Base-by-base conservation (phyloP, 1,284 basidiomycete genomes). In the Tremellales sp. region DNA sequence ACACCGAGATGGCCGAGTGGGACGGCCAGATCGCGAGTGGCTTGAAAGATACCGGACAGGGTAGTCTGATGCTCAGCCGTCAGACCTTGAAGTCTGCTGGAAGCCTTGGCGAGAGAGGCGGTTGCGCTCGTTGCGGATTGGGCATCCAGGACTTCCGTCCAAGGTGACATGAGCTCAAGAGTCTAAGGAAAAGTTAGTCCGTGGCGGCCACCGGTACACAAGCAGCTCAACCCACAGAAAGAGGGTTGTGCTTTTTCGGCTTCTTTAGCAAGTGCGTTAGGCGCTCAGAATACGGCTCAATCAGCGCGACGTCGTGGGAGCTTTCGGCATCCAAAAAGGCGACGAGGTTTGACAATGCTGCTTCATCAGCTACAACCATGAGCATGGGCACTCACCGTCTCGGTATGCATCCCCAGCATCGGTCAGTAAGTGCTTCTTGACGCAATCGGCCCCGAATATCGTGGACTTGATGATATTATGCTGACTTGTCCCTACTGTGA, bases 71-170 rank as follows among this genome's bases (percentile, higher is more conserved):
- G 17, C 5, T 40, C 33, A 13, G 25, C 17, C 1, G 37, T 40
- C 13, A 48, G 10, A 31, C 15, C 15, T 15, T 15, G 29, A 31
- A 53, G 21, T 19, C 52, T 42, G 23, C 50, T 52, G 13, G 37
- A 23, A 25, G 49, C 37, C 27, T 53, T 54, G 24, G 57, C 36
- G 26, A 64, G 33, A 3, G 40, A 23, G 12, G 43, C 39, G 13
- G 61, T 36, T 4, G 49, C 49, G 3, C 40, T n/a, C 12, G 48
- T 44, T 2, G 60, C 60, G 33, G 62, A 53, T 2, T 45, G 15
- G 2, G 56, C 17, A 2, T 24, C 19, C 22, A 69, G 49, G 57
- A 69, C 68, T 8, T 52, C 48, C 1, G 54, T 57, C 68, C 68
- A 71, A 0, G 65, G 66, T 8, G 33, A 36, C 3, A 64, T 25